Base-by-base conservation (phyloP, 306 rosid species). In the Pterocarpus santalinus region DNA sequence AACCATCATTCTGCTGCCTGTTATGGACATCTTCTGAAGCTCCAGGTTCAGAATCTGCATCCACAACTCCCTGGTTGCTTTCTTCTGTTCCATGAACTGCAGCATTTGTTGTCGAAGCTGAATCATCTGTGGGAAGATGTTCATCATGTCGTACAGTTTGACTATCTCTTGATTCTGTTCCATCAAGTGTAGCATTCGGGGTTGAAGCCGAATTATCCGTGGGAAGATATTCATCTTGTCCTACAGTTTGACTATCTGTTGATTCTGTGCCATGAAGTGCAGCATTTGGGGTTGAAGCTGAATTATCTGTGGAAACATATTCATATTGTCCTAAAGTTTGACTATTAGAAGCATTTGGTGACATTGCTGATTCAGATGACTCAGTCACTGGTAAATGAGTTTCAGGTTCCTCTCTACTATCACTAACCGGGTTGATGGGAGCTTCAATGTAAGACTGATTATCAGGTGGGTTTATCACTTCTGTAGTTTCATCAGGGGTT, bases 341-440 rank as follows among this genome's bases (percentile, higher is more conserved):
- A 71, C 39, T 66, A 78, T 57, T 83, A 72, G 88, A 82, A 82
- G 71, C 75, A 80, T 73, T 61, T 67, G 72, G 56, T 41, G 83
- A 39, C 22, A 75, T 33, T 51, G 75, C 81, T 53, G 58, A 36
- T 49, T 76, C 79, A 17, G 82, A 34, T 17, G 43, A 68, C 41
- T 72, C 81, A 1, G 44, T 70, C 58, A 1, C 68, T 30, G 80
- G 77, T 38, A 69, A 83, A 73, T 62, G 85, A 51, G 81, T 17
- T 22, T 44, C 63, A 32, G 86, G 65, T 55, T 85, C 90, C 69
- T 72, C 79, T 63, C 53, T 70, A 60, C 77, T 89, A 8, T 84
- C 80, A 49, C 47, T 67, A 53, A 69, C 80, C 35, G 81, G 49
- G 35, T 36, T 76, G 47, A 61, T 53, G 28, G 69, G 39, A 78